Conservation (phyloP, 441 rosid species). For the Populus trichocarpa region DNA sequence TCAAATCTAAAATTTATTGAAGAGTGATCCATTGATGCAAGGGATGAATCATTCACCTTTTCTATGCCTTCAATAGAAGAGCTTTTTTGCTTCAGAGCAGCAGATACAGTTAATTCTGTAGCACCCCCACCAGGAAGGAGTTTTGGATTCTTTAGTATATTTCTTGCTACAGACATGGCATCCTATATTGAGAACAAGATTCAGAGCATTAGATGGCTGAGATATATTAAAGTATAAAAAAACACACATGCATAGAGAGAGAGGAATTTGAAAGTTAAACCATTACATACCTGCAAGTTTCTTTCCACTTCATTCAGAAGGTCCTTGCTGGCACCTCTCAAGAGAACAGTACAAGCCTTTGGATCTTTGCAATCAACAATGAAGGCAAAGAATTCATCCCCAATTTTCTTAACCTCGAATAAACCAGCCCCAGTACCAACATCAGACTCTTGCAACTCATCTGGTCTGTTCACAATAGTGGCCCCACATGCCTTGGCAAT, state of each 20-base stretch:
- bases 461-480: slow-evolving; percentile 87
- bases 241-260: not conserved
- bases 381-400: slow-evolving; percentile 84
- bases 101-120: slow-evolving; percentile 82
- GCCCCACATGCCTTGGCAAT: slow-evolving; percentile 97
- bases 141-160: slow-evolving; percentile 90
- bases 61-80: slow-evolving; percentile 88
- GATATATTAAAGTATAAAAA: not conserved
- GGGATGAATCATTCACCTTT: slow-evolving; percentile 45
- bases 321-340: slow-evolving; percentile 96
- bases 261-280: not conserved
- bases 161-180: slow-evolving; percentile 94
- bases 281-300: slow-evolving; percentile 68
- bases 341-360: slow-evolving; percentile 81
- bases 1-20: not conserved
- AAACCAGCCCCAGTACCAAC: slow-evolving; percentile 90
- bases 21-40: not conserved
- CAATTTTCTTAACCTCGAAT: slow-evolving; percentile 88
- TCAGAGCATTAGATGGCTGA: slow-evolving; percentile 14
- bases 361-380: slow-evolving; percentile 92
- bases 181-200: slow-evolving; percentile 43
- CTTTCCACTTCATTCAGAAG: slow-evolving; percentile 93
- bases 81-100: slow-evolving; percentile 84
- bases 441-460: slow-evolving; percentile 94
- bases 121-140: slow-evolving; percentile 95